Evolutionary conservation across 2,329 filamentous ascomycete genomes (phyloP).

Genomic region (Neofusicoccum parvum): DNA sequence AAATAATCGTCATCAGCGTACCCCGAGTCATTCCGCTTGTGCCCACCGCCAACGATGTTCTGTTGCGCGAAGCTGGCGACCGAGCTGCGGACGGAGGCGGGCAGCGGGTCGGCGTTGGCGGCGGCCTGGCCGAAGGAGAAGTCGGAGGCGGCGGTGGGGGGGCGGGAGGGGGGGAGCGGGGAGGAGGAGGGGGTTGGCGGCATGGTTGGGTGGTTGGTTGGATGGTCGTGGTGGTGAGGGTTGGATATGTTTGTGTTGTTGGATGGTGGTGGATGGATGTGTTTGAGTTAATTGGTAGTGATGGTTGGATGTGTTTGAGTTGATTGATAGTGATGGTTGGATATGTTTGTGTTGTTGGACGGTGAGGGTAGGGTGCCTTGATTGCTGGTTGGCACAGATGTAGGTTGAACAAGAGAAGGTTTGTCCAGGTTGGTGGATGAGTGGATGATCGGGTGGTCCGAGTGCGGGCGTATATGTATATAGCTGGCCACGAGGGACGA

Average conservation of each 20-base stretch:
- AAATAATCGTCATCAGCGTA: neutral
- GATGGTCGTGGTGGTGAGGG: too few species aligned
- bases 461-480: neutral
- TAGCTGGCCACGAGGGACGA: neutral
- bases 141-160: too few species aligned
- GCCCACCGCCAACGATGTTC: too few species aligned
- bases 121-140: neutral
- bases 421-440: neutral
- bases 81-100: neutral
- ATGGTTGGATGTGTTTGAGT: too few species aligned
- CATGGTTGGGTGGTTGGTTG: neutral
- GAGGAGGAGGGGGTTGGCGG: neutral
- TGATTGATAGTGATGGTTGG: too few species aligned
- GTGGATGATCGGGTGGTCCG: neutral
- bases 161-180: too few species aligned
- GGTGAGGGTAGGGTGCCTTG: too few species aligned
- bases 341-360: too few species aligned
- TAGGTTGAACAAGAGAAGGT: neutral
- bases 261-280: neutral
- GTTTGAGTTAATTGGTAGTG: too few species aligned
- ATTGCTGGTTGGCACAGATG: too few species aligned
- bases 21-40: neutral
- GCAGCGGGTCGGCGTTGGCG: neutral
- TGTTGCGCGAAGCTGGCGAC: neutral
- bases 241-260: neutral